A percentile compares a stretch with the other conserved stretches of the same genome.
phyloP scores from a whole-genome alignment of 2,329 filamentous ascomycete species.

The Claviceps pazoutovae region DNA sequence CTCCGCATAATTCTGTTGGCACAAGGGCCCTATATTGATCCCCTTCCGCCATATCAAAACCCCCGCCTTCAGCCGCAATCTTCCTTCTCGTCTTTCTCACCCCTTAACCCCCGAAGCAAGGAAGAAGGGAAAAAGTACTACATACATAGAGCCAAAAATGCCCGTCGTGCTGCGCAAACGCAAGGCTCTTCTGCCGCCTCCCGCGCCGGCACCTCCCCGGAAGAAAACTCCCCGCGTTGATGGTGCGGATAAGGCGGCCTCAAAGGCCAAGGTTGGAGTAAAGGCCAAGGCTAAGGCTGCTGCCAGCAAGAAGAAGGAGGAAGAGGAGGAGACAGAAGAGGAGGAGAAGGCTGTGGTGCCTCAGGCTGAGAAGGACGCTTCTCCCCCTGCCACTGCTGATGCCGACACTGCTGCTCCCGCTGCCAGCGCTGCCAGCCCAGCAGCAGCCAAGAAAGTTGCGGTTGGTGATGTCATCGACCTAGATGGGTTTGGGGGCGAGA shows the following conservation, averaged over 20 bases:
- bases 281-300: neutral
- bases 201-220: constrained; percentile 28
- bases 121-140: neutral
- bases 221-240: constrained; percentile 8
- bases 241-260: neutral
- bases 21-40: neutral
- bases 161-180: constrained; percentile 47
- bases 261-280: neutral
- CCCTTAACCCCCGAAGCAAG: neutral
- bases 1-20: neutral
- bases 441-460: constrained; percentile 28
- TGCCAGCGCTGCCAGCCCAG: constrained; percentile 2
- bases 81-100: neutral
- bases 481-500: constrained; percentile 50
- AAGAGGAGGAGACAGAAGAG: neutral
- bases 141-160: constrained; percentile 24
- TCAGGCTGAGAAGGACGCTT: constrained; percentile 14
- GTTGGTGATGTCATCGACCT: constrained; percentile 43
- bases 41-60: no score
- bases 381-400: neutral
- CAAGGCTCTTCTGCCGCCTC: constrained; percentile 37
- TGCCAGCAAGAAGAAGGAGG: constrained; percentile 7
- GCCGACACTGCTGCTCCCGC: constrained; percentile 6
- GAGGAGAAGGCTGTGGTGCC: constrained; percentile 10
- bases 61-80: neutral